Conservation (phyloP, 192 early-diverging fungal genomes). For the Allomyces javanicus region DNA sequence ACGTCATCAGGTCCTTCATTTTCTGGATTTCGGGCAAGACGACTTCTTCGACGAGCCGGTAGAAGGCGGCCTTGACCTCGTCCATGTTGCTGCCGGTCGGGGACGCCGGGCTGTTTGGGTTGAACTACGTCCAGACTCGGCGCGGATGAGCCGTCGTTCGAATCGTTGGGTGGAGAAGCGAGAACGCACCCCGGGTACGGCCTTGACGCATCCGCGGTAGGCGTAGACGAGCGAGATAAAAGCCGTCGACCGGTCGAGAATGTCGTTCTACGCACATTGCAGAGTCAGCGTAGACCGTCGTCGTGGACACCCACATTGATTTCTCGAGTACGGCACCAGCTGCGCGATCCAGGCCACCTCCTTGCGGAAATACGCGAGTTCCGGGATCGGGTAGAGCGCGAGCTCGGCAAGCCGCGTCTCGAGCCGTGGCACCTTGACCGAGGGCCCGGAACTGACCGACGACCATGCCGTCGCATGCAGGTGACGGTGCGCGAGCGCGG, state of each 20-base stretch:
- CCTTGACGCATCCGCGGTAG: constrained; percentile 17
- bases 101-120: constrained; percentile 12
- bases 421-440: too few species aligned
- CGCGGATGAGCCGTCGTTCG: too few species aligned
- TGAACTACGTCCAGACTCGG: not conserved
- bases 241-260: not conserved
- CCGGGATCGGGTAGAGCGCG: not conserved
- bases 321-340: too few species aligned
- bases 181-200: constrained; percentile 11
- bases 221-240: constrained; percentile 9
- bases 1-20: constrained; percentile 23
- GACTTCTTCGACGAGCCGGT: constrained; percentile 13
- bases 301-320: too few species aligned
- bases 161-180: too few species aligned
- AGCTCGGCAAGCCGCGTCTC: not conserved
- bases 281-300: too few species aligned
- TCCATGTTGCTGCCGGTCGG: too few species aligned
- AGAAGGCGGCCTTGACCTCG: constrained; percentile 8
- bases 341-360: not conserved
- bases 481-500: too few species aligned
- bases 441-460: too few species aligned
- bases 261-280: not conserved
- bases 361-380: not conserved
- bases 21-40: constrained; percentile 18
- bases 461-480: too few species aligned